Conservation (phyloP, 2,329 filamentous ascomycete species). For the Ophiostoma fasciatum region DNA sequence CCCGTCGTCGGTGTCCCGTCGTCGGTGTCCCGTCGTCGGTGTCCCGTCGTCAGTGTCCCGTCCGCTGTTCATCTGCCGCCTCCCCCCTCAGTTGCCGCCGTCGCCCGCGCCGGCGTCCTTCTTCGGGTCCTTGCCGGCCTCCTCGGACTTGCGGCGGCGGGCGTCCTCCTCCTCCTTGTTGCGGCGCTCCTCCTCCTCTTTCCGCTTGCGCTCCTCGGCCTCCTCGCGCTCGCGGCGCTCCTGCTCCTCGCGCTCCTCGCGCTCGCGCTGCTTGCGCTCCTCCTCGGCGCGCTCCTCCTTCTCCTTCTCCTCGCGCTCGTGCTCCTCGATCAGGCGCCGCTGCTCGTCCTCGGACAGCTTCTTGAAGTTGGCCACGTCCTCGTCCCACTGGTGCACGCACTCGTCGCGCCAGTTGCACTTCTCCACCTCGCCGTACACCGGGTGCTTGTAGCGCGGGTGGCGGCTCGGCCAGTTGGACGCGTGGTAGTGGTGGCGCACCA, state of each 20-base stretch:
- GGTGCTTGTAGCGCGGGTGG: constrained; percentile 52
- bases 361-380: constrained; percentile 45
- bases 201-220: constrained; percentile 5
- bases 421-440: constrained; percentile 55
- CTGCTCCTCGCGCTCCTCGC: constrained; percentile 18
- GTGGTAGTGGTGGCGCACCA: constrained; percentile 63
- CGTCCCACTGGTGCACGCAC: constrained; percentile 52
- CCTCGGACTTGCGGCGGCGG: not conserved
- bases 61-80: too few relatives aligned
- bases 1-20: too few relatives aligned
- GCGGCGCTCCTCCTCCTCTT: constrained; percentile 5
- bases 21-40: too few relatives aligned
- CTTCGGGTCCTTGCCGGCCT: not conserved
- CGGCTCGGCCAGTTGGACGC: constrained; percentile 55
- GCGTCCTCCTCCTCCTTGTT: constrained; percentile 3
- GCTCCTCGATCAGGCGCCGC: constrained; percentile 28
- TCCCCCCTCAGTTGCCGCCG: too few relatives aligned
- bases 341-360: constrained; percentile 44
- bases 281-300: constrained; percentile 14
- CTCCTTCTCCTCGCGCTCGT: constrained; percentile 19
- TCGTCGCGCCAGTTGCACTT: constrained; percentile 53
- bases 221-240: constrained; percentile 13
- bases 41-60: too few relatives aligned
- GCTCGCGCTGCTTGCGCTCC: constrained; percentile 11
- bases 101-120: too few relatives aligned